phyloP scores from a whole-genome alignment of 164 flowering plant species.

The Houttuynia cordata region DNA sequence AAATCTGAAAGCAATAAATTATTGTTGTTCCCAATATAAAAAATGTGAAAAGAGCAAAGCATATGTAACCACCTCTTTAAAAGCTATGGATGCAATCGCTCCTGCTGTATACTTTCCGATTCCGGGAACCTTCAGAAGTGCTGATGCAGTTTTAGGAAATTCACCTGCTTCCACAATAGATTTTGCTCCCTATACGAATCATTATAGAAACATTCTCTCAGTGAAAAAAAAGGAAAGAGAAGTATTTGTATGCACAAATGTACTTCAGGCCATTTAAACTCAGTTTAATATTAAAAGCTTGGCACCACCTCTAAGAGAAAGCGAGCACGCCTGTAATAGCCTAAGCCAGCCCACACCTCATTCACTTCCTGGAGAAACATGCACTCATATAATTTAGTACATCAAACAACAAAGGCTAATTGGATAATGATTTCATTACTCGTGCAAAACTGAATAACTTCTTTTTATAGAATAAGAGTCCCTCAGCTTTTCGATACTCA shows the following conservation, averaged over 20 bases:
- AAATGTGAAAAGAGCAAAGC: not conserved
- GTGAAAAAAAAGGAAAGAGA: too few relatives aligned
- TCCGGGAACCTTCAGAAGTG: slow-evolving; percentile 57
- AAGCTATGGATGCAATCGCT: slow-evolving; percentile 92
- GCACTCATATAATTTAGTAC: not conserved
- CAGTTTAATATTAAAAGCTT: not conserved
- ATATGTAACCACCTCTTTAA: slow-evolving; percentile 40
- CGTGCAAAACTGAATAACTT: not conserved
- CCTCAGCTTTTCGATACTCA: too few relatives aligned
- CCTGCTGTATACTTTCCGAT: slow-evolving; percentile 96
- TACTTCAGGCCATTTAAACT: too few relatives aligned
- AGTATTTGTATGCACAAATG: too few relatives aligned
- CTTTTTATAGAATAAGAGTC: too few relatives aligned
- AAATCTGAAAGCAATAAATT: slow-evolving; percentile 8
- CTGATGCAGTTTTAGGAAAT: slow-evolving; percentile 56
- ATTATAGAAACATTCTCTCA: not conserved
- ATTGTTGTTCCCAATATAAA: not conserved
- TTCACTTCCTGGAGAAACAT: slow-evolving; percentile 68
- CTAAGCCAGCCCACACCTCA: slow-evolving; percentile 98
- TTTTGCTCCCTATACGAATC: slow-evolving; percentile 61
- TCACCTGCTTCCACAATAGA: slow-evolving; percentile 49
- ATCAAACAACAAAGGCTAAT: not conserved
- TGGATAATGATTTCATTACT: not conserved
- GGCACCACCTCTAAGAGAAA: slow-evolving; percentile 64
- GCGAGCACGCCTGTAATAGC: slow-evolving; percentile 89